phyloP scores from a whole-genome alignment of 345 rosid genomes.

The Syzygium jambos region DNA sequence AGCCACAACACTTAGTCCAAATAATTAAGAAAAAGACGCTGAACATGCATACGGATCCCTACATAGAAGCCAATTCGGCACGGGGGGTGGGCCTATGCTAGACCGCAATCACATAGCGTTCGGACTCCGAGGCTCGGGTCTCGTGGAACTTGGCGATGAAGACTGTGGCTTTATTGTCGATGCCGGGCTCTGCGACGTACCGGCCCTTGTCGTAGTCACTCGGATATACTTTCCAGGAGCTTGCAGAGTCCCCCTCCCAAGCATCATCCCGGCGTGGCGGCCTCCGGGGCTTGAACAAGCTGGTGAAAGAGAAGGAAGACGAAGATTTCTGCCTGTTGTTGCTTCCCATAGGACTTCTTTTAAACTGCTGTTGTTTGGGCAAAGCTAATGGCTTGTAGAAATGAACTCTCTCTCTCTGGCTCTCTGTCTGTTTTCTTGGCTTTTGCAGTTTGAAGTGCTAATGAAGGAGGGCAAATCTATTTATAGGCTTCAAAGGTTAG shows the following conservation, averaged over 20 bases:
- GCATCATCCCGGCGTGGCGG: neutral
- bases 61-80: no score
- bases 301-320: constrained; percentile 13
- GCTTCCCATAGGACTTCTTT: no score
- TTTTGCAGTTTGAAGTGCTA: no score
- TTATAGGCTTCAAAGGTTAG: neutral
- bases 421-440: neutral
- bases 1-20: no score
- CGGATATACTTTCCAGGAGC: constrained; percentile 7
- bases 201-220: constrained; percentile 28
- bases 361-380: no score
- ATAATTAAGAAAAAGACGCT: no score
- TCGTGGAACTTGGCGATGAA: constrained; percentile 54
- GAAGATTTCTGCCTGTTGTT: neutral
- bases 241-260: neutral
- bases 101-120: neutral
- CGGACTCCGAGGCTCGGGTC: neutral
- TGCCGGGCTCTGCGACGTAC: constrained; percentile 27
- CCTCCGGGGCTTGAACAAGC: constrained; percentile 26
- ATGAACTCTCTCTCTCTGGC: neutral
- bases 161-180: constrained; percentile 27
- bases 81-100: neutral
- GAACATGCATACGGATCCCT: no score
- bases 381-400: no score
- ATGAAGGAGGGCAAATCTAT: no score